Evolutionary conservation across 768 basidiomycete species (phyloP), one percentile per base, ranked within the genome.

Genomic region (Lentinus tigrinus): DNA sequence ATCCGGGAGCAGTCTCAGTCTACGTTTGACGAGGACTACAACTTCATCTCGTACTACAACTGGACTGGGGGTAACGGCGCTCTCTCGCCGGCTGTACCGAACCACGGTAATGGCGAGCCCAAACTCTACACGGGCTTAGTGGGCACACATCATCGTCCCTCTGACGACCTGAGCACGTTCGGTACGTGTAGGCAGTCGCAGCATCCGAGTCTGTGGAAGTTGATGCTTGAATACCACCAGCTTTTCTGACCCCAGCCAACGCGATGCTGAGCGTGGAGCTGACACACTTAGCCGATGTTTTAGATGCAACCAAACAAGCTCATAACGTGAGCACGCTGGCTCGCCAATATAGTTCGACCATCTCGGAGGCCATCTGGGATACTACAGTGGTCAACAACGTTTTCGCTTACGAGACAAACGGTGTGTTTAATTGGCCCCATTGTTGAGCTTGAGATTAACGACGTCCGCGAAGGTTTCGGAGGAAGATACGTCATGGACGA

Each of bases 251-350:
- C 0, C 85, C 90, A 3, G 89, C 88, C 7, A 92, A 92, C 71
- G 90, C 89, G 7, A 90, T 92, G 88, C 75, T 92, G 53, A 88
- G 85, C 55, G 87, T 91, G 17, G 89, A 92, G 67, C 71, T 91
- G 42, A 72, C 65, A 8, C 75, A 89, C 63, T 68, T 91, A 27
- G 86, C 84, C 0, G 71, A 77, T 14, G 76, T 91, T 24, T 73
- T 92, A 28, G 84, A 88, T 60, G 68, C 71, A 24, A 72, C 76
- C 6, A 73, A 74, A 16, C 72, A 81, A 56, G 73, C 80, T 31
- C 70, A 69, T n/a, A 78, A 84, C 52, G 70, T 87, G 57, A 84
- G 82, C 54, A 60, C 66, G 53, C 74, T 79, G 43, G 87, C 89
- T 4, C 78, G 73, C 55, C 61, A 77, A 54, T 88, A 82, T 79